A percentile compares a stretch with the other conserved stretches of the same genome.
phyloP scores from a whole-genome alignment of 73 alveolate genomes.

The Symbiodinium pilosum region DNA sequence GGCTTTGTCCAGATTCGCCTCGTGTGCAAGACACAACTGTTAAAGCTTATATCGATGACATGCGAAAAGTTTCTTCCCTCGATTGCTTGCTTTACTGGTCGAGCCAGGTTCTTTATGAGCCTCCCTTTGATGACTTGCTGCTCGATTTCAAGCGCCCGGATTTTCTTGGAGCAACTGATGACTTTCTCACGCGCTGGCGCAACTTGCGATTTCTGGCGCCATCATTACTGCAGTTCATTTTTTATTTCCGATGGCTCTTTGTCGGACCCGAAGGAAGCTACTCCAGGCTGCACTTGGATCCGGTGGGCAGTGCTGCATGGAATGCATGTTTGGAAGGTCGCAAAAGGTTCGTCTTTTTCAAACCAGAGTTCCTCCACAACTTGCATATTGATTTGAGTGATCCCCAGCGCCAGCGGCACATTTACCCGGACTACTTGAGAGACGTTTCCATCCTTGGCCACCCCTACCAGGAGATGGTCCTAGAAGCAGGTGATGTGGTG shows the following conservation, averaged over 20 bases:
- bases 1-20: neutral
- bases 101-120: slow-evolving; percentile 62
- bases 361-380: slow-evolving; percentile 37
- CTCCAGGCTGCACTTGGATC: slow-evolving; percentile 68
- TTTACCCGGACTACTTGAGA: slow-evolving; percentile 15
- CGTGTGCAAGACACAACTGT: neutral
- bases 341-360: slow-evolving; percentile 60
- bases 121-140: slow-evolving; percentile 45
- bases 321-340: slow-evolving; percentile 72
- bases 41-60: neutral
- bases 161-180: slow-evolving; percentile 5
- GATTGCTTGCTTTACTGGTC: slow-evolving; percentile 26
- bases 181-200: slow-evolving; percentile 47
- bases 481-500: slow-evolving; percentile 54
- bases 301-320: slow-evolving; percentile 89
- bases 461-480: neutral
- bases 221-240: slow-evolving; percentile 35
- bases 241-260: slow-evolving; percentile 76
- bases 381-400: slow-evolving; percentile 60
- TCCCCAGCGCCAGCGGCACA: neutral
- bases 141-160: slow-evolving; percentile 1
- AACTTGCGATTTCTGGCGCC: slow-evolving; percentile 40
- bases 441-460: neutral
- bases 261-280: slow-evolving; percentile 54
- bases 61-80: neutral